These are phyloP conservation scores for Thraustochytrium sp. DNA, from an alignment of 352 stramenopile genomes.

Conservation along the genomic window DNA sequence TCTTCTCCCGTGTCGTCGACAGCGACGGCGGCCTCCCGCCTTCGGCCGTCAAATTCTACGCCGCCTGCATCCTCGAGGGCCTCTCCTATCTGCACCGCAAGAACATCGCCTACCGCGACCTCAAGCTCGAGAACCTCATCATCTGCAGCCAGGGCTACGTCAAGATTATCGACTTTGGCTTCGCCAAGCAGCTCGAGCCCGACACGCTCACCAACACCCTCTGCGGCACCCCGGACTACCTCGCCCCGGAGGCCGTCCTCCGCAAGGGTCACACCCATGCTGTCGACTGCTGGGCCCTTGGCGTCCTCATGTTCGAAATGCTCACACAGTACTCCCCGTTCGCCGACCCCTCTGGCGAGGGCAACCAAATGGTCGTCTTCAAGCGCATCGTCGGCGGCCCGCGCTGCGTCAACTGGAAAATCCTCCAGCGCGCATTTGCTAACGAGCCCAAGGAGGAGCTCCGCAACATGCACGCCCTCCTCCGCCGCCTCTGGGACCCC, in stretches of 20 bases:
- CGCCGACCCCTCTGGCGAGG: conserved; percentile 54
- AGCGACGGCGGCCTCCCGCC: conserved; percentile 50
- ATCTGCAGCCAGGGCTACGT: conserved; percentile 44
- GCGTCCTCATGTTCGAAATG: conserved; percentile 84
- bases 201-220: conserved; percentile 57
- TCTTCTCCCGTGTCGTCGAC: conserved; percentile 81
- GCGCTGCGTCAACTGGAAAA: not conserved
- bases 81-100: conserved; percentile 74
- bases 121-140: conserved; percentile 72
- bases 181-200: conserved; percentile 52
- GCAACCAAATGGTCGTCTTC: conserved; percentile 85
- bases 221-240: conserved; percentile 88
- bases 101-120: conserved; percentile 66
- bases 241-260: conserved; percentile 84
- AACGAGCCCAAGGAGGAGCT: not conserved
- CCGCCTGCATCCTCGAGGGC: conserved; percentile 59
- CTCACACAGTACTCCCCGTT: conserved; percentile 77
- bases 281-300: conserved; percentile 78
- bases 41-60: conserved; percentile 49
- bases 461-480: not conserved
- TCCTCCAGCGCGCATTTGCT: not conserved
- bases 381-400: conserved; percentile 78
- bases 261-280: conserved; percentile 46
- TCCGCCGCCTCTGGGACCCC: conserved; percentile 2
- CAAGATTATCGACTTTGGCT: conserved; percentile 54